Evolutionary conservation across 2,329 filamentous ascomycete genomes (phyloP).

Genomic region (Penicillium hesseltinei): DNA sequence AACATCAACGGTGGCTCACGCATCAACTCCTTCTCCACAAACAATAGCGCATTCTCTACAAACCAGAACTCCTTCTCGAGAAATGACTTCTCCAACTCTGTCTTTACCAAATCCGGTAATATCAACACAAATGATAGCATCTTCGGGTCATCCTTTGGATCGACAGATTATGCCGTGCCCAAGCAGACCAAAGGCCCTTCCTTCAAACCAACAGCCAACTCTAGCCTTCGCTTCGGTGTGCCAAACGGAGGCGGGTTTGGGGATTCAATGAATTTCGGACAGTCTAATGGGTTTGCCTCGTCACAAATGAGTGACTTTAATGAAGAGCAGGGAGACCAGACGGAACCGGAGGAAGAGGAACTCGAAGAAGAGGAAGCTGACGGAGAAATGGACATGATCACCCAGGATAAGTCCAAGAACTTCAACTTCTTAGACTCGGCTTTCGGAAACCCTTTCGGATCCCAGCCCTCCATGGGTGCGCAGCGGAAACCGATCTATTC

Average conservation of each 20-base stretch:
- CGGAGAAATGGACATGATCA: slow-evolving; percentile 30
- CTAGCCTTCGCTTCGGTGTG: slow-evolving; percentile 29
- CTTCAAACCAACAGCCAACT: slow-evolving; percentile 23
- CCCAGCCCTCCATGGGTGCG: slow-evolving; percentile 7
- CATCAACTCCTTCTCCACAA: slow-evolving; percentile 29
- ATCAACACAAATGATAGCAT: slow-evolving; percentile 39
- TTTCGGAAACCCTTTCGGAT: slow-evolving; percentile 24
- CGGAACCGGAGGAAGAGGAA: slow-evolving; percentile 33
- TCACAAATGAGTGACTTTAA: slow-evolving; percentile 30
- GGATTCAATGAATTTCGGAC: slow-evolving; percentile 26
- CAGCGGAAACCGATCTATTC: slow-evolving; percentile 43
- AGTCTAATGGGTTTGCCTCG: slow-evolving; percentile 25
- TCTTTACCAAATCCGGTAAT: slow-evolving; percentile 39
- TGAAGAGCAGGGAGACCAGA: slow-evolving; percentile 25
- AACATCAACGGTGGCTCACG: slow-evolving; percentile 54
- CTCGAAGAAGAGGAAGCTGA: slow-evolving; percentile 43
- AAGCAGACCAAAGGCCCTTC: slow-evolving; percentile 29
- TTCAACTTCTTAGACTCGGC: slow-evolving; percentile 35
- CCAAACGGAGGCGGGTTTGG: slow-evolving; percentile 29
- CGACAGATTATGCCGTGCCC: slow-evolving; percentile 32
- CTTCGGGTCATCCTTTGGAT: slow-evolving; percentile 39
- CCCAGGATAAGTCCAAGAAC: slow-evolving; percentile 16
- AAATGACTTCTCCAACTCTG: slow-evolving; percentile 35
- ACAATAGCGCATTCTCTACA: slow-evolving; percentile 23
- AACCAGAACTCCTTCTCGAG: slow-evolving; percentile 21